Evolutionary conservation across 768 basidiomycete species (phyloP).

Genomic region (Calocybe indica): DNA sequence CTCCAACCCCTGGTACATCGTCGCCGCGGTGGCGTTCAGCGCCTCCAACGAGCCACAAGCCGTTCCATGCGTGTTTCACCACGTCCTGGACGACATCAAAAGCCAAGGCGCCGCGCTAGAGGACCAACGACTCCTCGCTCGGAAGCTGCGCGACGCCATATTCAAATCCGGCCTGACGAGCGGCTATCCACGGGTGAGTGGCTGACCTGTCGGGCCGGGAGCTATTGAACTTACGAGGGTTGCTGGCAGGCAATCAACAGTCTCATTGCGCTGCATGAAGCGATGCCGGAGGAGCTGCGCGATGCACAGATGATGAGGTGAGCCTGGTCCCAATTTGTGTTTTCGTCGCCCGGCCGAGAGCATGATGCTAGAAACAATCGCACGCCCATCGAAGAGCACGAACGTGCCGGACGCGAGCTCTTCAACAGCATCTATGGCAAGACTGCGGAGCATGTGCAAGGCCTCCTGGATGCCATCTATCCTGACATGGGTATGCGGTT

Average conservation of each 20-base stretch:
- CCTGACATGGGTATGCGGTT: not conserved
- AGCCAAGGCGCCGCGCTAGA: conserved; percentile 17
- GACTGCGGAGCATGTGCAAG: not conserved
- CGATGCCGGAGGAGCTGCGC: conserved; percentile 44
- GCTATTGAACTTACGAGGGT: not conserved
- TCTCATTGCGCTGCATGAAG: conserved; percentile 42
- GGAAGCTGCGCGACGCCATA: conserved; percentile 54
- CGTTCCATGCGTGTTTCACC: conserved; percentile 47
- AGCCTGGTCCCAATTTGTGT: not conserved
- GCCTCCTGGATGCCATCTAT: not conserved
- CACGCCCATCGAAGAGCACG: conserved; percentile 2
- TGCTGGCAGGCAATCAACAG: conserved; percentile 49
- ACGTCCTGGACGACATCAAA: conserved; percentile 40
- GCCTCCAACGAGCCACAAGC: conserved; percentile 55
- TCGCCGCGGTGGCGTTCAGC: conserved; percentile 50
- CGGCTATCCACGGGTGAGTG: conserved; percentile 51
- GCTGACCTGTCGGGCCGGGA: not conserved
- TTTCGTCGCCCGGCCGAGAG: not conserved
- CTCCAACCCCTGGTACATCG: conserved; percentile 53
- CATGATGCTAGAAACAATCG: not conserved
- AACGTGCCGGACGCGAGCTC: not conserved
- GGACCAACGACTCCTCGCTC: conserved; percentile 37
- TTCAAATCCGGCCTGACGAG: conserved; percentile 55
- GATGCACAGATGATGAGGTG: conserved; percentile 42
- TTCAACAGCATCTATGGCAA: conserved; percentile 1